Evolutionary conservation across 1,284 basidiomycete genomes (phyloP).

Genomic region (Cutaneotrichosporon dermatis): DNA sequence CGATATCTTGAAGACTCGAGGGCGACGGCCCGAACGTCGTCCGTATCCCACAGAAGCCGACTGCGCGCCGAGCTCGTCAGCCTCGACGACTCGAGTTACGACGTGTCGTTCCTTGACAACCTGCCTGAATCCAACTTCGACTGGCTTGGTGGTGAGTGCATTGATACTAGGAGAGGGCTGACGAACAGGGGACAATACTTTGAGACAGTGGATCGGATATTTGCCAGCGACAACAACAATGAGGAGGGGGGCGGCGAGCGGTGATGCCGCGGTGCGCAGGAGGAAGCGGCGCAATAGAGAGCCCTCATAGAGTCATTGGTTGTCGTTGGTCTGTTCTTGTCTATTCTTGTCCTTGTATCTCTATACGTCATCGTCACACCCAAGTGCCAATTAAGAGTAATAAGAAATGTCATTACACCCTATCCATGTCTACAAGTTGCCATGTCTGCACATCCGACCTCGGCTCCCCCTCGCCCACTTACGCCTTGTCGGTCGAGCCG

Average conservation of each 20-base stretch:
- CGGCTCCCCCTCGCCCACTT: neutral
- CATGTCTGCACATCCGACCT: neutral
- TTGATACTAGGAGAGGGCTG: neutral
- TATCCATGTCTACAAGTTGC: neutral
- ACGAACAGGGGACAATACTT: conserved; percentile 20
- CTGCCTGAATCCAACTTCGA: conserved; percentile 82
- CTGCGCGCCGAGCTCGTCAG: conserved; percentile 3
- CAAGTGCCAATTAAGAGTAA: too few species aligned
- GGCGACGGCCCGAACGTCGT: conserved; percentile 11
- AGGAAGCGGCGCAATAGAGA: too few species aligned
- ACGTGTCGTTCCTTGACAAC: conserved; percentile 67
- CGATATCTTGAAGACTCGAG: conserved; percentile 5
- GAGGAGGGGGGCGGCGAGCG: neutral
- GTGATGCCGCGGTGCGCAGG: too few species aligned
- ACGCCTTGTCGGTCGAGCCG: conserved; percentile 42
- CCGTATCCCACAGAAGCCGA: conserved; percentile 10
- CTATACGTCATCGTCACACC: neutral
- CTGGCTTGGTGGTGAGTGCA: conserved; percentile 54
- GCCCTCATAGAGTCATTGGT: neutral
- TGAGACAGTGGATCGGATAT: conserved; percentile 18
- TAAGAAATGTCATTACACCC: too few species aligned
- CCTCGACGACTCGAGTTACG: conserved; percentile 44
- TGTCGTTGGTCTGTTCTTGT: neutral
- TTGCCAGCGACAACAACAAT: neutral
- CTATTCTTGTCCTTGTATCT: neutral